Base-by-base conservation (phyloP, 2,329 filamentous ascomycete genomes). In the Herpotrichia juniperi region DNA sequence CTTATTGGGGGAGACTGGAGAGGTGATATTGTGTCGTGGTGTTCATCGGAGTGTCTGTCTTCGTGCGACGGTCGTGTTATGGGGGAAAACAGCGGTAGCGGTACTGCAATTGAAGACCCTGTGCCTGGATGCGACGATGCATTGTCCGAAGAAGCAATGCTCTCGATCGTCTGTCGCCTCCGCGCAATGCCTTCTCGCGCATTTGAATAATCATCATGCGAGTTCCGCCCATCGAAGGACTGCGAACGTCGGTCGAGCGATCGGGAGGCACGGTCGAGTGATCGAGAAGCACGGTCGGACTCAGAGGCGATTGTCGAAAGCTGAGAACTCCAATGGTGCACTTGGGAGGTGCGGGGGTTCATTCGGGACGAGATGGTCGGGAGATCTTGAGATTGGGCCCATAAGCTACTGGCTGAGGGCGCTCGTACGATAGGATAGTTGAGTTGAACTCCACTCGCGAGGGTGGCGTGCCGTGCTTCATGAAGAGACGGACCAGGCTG, bases 271-370 rank as follows among this genome's bases (percentile, higher is more conserved):
- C 68, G 70, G 50, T 73, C 71, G 26, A n/a, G n/a, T n/a, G n/a
- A n/a, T 48, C 65, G 64, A 25, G 71, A 74, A 40, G 62, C 67
- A 51, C 68, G 70, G 50, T 73, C 71, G 26, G 71, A 73, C 31
- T 67, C 66, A 12, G 71, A 73, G 22, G 61, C 57, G 35, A 73
- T 74, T 16, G 72, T 75, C 46, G 72, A 74, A 40, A 74, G 65
- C 60, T 73, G 69, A 17, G 72, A 72, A 59, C 71, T 74, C 72
- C 71, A 74, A 42, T 72, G 68, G 54, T 74, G 71, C 53, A 68
- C 66, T 48, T 70, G 61, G 14, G 59, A 57, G 19, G 64, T 58
- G 46, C 63, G 69, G 53, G 69, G 66, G 58, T 67, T 68, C 74
- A 76, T 76, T 67, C 72, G 74, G 60, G 70, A 67, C 43, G 69